These are phyloP conservation scores for Holtermanniella nyarrowii DNA, from an alignment of 768 basidiomycete species.

Conservation along the genomic window DNA sequence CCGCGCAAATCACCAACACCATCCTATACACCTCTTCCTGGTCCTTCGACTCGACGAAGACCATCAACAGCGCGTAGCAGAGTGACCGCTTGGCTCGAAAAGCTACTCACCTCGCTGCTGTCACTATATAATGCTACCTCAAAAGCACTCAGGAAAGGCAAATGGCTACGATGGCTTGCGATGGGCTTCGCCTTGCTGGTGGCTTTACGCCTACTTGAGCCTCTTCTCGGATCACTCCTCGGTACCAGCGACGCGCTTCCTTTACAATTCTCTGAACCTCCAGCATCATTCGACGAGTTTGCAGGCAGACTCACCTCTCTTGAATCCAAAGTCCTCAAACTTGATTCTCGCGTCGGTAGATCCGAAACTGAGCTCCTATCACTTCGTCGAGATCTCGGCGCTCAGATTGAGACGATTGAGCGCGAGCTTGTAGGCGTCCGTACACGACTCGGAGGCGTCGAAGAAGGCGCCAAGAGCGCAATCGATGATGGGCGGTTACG, in stretches of 20 bases:
- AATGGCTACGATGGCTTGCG: conserved; percentile 28
- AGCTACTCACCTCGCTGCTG: conserved; percentile 15
- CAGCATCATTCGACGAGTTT: conserved; percentile 36
- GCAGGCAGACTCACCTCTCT: conserved; percentile 29
- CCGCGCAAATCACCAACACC: conserved; percentile 22
- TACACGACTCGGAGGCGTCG: conserved; percentile 28
- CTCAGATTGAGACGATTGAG: conserved; percentile 1
- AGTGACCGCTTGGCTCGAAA: conserved; percentile 27
- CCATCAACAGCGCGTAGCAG: conserved; percentile 19
- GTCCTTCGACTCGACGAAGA: conserved; percentile 10
- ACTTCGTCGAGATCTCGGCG: neutral
- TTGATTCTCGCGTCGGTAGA: neutral
- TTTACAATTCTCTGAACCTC: conserved; percentile 14
- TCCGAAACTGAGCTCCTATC: neutral
- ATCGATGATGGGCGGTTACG: conserved; percentile 34
- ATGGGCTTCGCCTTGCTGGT: conserved; percentile 19
- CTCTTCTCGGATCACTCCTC: neutral
- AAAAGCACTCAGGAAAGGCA: neutral
- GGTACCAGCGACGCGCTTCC: conserved; percentile 9
- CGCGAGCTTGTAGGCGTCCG: conserved; percentile 22
- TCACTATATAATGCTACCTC: conserved; percentile 16
- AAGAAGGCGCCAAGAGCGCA: conserved; percentile 27
- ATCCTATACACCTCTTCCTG: conserved; percentile 1
- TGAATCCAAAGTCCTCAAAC: conserved; percentile 8
- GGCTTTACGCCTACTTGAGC: conserved; percentile 13